Base-by-base conservation (phyloP, 768 basidiomycete genomes). In the Tricholoma bakamatsutake region DNA sequence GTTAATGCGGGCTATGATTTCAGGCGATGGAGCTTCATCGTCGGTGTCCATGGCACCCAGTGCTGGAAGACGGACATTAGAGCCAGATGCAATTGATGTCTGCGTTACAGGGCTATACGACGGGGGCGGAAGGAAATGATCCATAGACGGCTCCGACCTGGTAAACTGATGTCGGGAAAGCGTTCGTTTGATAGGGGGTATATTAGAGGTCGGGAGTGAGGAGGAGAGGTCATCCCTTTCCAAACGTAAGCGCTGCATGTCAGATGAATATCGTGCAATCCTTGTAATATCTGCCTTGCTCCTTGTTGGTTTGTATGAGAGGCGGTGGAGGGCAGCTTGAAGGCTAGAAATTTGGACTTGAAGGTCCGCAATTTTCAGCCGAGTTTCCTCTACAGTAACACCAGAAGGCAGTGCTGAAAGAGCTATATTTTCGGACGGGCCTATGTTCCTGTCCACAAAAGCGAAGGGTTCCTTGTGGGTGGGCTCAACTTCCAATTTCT, bases 401-500 rank as follows among this genome's bases (percentile, higher is more conserved):
- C 43, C 40, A 24, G 56, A 40, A 50, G 27, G 49, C 8, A 9
- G 52, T 11, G 47, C 7, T 13, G 31, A 31, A 6, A 15, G 17
- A 8, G 30, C 28, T 43, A 33, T 17, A 49, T 34, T 40, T 43
- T 28, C 47, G 11, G 53, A 45, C 8, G 56, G 39, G n/a, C 9
- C 27, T 28, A 42, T 54, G 50, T 68, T 67, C 24, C 52, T 34
- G 48, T 70, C 62, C 12, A 62, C 56, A 2, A 15, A 54, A 5
- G 60, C 54, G 5, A 70, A 61, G 8, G 70, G 73, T 1, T 59
- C 62, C 46, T 69, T 69, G 5, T 64, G 55, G 11, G 52, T 39
- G 30, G 58, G 51, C 50, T 71, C 69, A 3, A 59, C 55, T 58
- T 71, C 75, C 9, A 59, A 56, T 51, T 67, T 70, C 57, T 73